A percentile compares a stretch with the other conserved stretches of the same genome.
Evolutionary conservation across 2,329 filamentous ascomycete genomes (phyloP).

Genomic region (Pestalotiopsis sp.): DNA sequence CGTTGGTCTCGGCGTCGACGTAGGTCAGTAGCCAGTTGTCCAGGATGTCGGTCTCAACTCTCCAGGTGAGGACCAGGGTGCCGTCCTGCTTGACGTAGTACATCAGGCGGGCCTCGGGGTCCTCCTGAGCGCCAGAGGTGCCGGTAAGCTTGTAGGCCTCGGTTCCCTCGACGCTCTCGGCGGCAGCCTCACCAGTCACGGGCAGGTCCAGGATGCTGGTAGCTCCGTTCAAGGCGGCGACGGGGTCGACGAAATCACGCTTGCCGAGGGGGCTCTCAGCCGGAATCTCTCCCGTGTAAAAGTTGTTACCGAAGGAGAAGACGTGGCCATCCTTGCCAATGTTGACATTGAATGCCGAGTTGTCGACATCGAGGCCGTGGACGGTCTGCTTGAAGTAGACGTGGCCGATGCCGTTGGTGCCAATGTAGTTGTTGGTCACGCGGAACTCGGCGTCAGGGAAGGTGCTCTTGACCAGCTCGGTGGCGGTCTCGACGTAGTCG

Average conservation of each 20-base stretch:
- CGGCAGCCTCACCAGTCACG: constrained; percentile 38
- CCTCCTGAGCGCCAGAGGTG: constrained; percentile 46
- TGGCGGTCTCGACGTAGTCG: constrained; percentile 44
- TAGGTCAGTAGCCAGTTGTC: constrained; percentile 62
- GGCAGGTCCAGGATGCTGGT: constrained; percentile 39
- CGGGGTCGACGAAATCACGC: constrained; percentile 41
- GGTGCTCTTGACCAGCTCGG: constrained; percentile 40
- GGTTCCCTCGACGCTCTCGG: constrained; percentile 35
- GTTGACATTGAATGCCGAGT: constrained; percentile 62
- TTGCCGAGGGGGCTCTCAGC: constrained; percentile 38
- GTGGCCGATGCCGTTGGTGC: constrained; percentile 55
- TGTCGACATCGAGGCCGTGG: constrained; percentile 60
- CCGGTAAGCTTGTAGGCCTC: constrained; percentile 46
- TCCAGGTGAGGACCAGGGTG: constrained; percentile 51
- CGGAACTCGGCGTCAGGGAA: constrained; percentile 45
- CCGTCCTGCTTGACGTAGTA: constrained; percentile 52
- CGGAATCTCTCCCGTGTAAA: constrained; percentile 44
- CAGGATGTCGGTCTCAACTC: constrained; percentile 57
- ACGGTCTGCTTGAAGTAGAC: constrained; percentile 61
- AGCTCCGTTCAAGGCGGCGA: constrained; percentile 42
- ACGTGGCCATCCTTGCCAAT: constrained; percentile 52
- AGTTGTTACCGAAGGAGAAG: constrained; percentile 57
- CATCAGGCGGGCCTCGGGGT: constrained; percentile 55
- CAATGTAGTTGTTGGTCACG: constrained; percentile 52
- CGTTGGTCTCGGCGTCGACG: constrained; percentile 48